phyloP scores from a whole-genome alignment of 768 basidiomycete genomes.

The Tephrocybe sp. region DNA sequence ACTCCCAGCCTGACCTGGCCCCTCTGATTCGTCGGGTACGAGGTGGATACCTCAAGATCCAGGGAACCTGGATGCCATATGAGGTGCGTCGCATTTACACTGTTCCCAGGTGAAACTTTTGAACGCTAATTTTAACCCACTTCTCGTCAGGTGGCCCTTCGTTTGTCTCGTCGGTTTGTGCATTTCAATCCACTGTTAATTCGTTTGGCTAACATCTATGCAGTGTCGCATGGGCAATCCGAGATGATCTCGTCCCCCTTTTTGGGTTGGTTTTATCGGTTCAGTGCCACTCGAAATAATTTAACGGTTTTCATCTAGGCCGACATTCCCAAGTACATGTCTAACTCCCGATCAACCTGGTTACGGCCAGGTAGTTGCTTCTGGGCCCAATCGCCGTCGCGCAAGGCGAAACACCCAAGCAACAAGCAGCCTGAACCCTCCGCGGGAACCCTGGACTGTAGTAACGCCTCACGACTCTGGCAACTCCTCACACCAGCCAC shows the following conservation, averaged over 20 bases:
- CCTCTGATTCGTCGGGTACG: constrained; percentile 79
- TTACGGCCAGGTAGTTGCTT: constrained; percentile 78
- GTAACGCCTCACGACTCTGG: constrained; percentile 30
- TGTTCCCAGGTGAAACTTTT: neutral
- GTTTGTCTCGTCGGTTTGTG: constrained; percentile 73
- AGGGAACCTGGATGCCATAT: constrained; percentile 94
- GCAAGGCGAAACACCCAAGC: constrained; percentile 50
- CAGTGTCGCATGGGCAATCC: constrained; percentile 87
- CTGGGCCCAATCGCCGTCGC: constrained; percentile 57
- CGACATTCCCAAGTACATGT: constrained; percentile 81
- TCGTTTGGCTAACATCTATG: constrained; percentile 5
- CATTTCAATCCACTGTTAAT: constrained; percentile 14
- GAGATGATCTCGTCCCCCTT: constrained; percentile 81
- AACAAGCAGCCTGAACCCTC: constrained; percentile 19
- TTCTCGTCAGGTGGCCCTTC: constrained; percentile 62
- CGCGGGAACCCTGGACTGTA: constrained; percentile 41
- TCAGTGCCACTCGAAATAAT: constrained; percentile 1
- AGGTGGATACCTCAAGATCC: constrained; percentile 88
- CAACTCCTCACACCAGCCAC: constrained; percentile 5
- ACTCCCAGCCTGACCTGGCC: constrained; percentile 86
- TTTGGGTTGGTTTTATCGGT: constrained; percentile 60
- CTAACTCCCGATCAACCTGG: constrained; percentile 84
- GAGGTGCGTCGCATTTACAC: constrained; percentile 47
- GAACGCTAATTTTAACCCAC: neutral
- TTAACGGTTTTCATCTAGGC: constrained; percentile 30